Percentiles rank a stretch among this genome's conserved stretches.
Conservation (phyloP, 2,329 filamentous ascomycete species). For the Hortaea werneckii region DNA sequence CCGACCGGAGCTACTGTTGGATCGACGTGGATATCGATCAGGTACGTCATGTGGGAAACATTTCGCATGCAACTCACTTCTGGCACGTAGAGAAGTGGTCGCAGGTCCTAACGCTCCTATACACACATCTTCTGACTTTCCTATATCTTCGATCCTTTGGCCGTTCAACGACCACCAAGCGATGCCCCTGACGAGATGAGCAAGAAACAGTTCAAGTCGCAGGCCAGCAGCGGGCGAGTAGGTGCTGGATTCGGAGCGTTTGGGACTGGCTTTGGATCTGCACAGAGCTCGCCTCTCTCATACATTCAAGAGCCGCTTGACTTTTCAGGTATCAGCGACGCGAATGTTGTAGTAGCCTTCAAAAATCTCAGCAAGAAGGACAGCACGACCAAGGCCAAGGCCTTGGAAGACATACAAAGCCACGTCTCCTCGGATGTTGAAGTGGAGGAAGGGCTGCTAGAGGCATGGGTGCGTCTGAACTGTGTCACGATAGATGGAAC, state of each 20-base stretch:
- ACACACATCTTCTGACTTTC: no score
- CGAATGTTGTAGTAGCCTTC: slow-evolving; percentile 78
- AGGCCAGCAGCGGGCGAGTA: slow-evolving; percentile 54
- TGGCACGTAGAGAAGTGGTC: no score
- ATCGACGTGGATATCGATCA: background rate
- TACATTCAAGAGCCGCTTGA: slow-evolving; percentile 82
- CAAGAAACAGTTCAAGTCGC: slow-evolving; percentile 50
- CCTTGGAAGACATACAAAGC: slow-evolving; percentile 70
- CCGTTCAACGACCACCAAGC: no score
- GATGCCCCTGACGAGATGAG: slow-evolving; percentile 37
- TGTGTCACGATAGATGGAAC: slow-evolving; percentile 2
- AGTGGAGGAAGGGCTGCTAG: slow-evolving; percentile 70
- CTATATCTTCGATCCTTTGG: no score
- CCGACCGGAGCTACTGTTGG: background rate
- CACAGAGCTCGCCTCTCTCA: slow-evolving; percentile 56
- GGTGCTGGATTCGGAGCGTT: slow-evolving; percentile 28
- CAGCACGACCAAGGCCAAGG: slow-evolving; percentile 81
- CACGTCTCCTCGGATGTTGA: slow-evolving; percentile 52
- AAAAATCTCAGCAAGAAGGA: slow-evolving; percentile 92
- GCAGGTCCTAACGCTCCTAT: no score
- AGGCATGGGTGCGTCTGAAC: slow-evolving; percentile 64
- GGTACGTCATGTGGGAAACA: background rate
- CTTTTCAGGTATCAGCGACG: slow-evolving; percentile 63
- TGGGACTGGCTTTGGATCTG: slow-evolving; percentile 34
- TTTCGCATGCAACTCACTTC: no score